Evolutionary conservation across 2,329 filamentous ascomycete genomes (phyloP).

Genomic region (Elsinoe perseae): DNA sequence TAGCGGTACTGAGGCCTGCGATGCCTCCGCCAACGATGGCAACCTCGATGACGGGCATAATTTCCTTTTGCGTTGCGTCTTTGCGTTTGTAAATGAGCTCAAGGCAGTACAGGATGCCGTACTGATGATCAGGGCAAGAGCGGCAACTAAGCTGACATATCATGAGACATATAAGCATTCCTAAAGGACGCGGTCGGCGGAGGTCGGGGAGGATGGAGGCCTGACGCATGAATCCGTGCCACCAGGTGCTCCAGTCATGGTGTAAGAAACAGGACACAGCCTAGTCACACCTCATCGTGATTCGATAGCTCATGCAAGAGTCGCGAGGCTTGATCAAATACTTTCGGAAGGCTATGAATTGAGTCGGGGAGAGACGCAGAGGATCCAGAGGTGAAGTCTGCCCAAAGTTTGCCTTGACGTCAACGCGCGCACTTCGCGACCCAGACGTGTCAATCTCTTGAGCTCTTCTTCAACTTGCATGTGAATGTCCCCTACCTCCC

Average conservation of each 20-base stretch:
- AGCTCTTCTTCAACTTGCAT: neutral
- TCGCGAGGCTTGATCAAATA: too few relatives aligned
- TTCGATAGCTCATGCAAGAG: too few relatives aligned
- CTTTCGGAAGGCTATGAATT: too few relatives aligned
- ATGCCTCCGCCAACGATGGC: constrained; percentile 44
- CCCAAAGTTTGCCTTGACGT: constrained; percentile 5
- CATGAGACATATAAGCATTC: too few relatives aligned
- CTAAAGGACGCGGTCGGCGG: too few relatives aligned
- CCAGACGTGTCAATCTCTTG: constrained; percentile 8
- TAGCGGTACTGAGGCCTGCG: constrained; percentile 46
- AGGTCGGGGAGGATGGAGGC: neutral
- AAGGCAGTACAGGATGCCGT: too few relatives aligned
- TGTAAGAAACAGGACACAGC: neutral
- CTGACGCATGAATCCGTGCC: neutral
- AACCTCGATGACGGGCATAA: constrained; percentile 20
- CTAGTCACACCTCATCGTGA: neutral
- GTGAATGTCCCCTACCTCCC: neutral
- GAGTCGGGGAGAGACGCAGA: neutral
- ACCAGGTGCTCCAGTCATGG: neutral
- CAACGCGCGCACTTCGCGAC: constrained; percentile 7
- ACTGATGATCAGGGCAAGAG: too few relatives aligned
- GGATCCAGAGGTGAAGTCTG: neutral
- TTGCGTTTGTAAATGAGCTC: too few relatives aligned
- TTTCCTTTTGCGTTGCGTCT: neutral
- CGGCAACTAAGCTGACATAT: too few relatives aligned